These are phyloP conservation scores for Trichophyton equinum DNA, from an alignment of 2,329 filamentous ascomycete genomes.

Conservation along the genomic window DNA sequence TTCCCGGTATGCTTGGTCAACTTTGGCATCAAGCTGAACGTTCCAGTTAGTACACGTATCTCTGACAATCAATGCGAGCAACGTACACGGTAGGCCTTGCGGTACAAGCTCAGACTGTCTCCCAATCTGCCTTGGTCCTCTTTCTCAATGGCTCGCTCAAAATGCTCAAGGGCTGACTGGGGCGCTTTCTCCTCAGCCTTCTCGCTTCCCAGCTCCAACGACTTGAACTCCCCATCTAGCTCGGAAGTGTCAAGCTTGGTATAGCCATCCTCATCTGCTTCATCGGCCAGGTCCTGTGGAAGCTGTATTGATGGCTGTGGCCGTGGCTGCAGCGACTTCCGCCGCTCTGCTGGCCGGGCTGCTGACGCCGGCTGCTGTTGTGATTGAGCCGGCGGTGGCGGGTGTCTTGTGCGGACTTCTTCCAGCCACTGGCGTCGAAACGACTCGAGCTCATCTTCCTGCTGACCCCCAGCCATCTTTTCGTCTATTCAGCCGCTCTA, in stretches of 20 bases:
- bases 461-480: background rate
- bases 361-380: slow-evolving; percentile 1
- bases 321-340: background rate
- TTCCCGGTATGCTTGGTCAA: slow-evolving; percentile 76
- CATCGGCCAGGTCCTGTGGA: background rate
- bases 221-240: slow-evolving; percentile 25
- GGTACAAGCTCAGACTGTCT: slow-evolving; percentile 77
- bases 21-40: slow-evolving; percentile 60
- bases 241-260: slow-evolving; percentile 13
- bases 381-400: background rate
- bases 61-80: background rate
- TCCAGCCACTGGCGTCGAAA: slow-evolving; percentile 80
- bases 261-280: slow-evolving; percentile 8
- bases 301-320: slow-evolving; percentile 4
- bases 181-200: slow-evolving; percentile 41
- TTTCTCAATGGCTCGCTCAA: slow-evolving; percentile 79
- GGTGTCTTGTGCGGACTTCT: slow-evolving; percentile 46
- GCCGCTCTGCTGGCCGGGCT: slow-evolving; percentile 12
- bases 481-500: background rate
- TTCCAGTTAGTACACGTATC: background rate
- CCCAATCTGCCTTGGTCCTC: slow-evolving; percentile 75
- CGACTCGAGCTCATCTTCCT: slow-evolving; percentile 55
- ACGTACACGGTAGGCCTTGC: slow-evolving; percentile 72
- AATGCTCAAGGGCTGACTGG: slow-evolving; percentile 75
- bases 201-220: slow-evolving; percentile 22